phyloP scores from a whole-genome alignment of 352 stramenopile genomes.

The Phytophthora agathidicida region DNA sequence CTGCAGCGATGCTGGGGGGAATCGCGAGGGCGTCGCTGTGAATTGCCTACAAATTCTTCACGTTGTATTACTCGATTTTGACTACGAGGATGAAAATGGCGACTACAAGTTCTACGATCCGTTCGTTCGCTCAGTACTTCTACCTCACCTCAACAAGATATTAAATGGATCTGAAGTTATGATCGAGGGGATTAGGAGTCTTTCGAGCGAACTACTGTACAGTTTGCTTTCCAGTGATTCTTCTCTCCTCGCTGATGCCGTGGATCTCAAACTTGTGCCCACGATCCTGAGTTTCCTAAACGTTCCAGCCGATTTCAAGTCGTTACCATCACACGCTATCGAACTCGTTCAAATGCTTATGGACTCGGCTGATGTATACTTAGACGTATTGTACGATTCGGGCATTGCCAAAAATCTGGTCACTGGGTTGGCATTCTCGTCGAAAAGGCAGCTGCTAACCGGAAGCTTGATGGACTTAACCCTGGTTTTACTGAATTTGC shows the following conservation, averaged over 20 bases:
- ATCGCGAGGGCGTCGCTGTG: slow-evolving; percentile 29
- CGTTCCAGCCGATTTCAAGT: slow-evolving; percentile 33
- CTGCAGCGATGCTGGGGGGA: not conserved
- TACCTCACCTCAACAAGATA: slow-evolving; percentile 45
- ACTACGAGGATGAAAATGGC: slow-evolving; percentile 26
- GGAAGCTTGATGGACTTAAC: slow-evolving; percentile 37
- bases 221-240: slow-evolving; percentile 45
- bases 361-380: slow-evolving; percentile 12
- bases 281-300: slow-evolving; percentile 39
- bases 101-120: slow-evolving; percentile 29
- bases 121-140: slow-evolving; percentile 55
- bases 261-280: slow-evolving; percentile 26
- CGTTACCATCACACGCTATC: slow-evolving; percentile 37
- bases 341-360: slow-evolving; percentile 47
- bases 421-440: slow-evolving; percentile 31
- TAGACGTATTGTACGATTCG: slow-evolving; percentile 39
- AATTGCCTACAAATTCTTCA: slow-evolving; percentile 66
- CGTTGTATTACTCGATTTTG: slow-evolving; percentile 54
- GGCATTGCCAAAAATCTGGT: slow-evolving; percentile 36
- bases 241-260: slow-evolving; percentile 27
- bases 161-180: slow-evolving; percentile 6
- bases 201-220: slow-evolving; percentile 56
- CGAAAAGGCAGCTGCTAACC: slow-evolving; percentile 3
- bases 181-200: slow-evolving; percentile 57
- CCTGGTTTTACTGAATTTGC: slow-evolving; percentile 39